Conservation (phyloP, 345 rosid species). For the Melaleuca alternifolia region DNA sequence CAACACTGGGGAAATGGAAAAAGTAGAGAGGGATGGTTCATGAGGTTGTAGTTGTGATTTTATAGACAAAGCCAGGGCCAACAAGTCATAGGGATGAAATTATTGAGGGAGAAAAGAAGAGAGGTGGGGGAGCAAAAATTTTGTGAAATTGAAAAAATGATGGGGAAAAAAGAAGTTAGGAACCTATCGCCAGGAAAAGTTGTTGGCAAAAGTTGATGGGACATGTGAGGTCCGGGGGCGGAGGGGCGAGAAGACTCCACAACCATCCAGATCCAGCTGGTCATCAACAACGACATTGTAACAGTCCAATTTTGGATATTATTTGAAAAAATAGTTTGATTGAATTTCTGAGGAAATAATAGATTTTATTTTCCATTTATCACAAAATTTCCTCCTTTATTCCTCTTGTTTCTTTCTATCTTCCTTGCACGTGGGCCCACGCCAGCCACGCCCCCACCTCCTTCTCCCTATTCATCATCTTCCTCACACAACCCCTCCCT, state of each 20-base stretch:
- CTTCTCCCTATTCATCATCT: too few relatives aligned
- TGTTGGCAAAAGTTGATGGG: constrained; percentile 21
- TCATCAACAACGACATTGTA: constrained; percentile 16
- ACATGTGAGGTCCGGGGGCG: constrained; percentile 37
- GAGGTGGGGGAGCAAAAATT: too few relatives aligned
- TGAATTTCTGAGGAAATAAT: too few relatives aligned
- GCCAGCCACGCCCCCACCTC: too few relatives aligned
- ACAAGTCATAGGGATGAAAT: neutral
- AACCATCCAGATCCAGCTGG: constrained; percentile 40
- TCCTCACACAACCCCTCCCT: too few relatives aligned
- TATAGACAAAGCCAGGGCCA: neutral
- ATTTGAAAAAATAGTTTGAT: too few relatives aligned
- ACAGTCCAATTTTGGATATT: too few relatives aligned
- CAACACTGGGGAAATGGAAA: neutral
- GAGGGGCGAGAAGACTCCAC: neutral
- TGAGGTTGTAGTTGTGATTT: neutral
- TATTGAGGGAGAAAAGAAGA: neutral
- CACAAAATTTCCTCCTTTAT: too few relatives aligned
- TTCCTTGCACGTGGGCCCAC: too few relatives aligned
- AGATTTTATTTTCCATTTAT: too few relatives aligned
- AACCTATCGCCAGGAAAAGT: constrained; percentile 7
- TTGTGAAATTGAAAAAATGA: neutral
- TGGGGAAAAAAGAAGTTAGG: neutral
- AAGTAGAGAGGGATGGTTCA: neutral
- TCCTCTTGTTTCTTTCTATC: too few relatives aligned